phyloP scores from a whole-genome alignment of 495 filamentous ascomycete species.

The Paragyromitra xinjiangensis region DNA sequence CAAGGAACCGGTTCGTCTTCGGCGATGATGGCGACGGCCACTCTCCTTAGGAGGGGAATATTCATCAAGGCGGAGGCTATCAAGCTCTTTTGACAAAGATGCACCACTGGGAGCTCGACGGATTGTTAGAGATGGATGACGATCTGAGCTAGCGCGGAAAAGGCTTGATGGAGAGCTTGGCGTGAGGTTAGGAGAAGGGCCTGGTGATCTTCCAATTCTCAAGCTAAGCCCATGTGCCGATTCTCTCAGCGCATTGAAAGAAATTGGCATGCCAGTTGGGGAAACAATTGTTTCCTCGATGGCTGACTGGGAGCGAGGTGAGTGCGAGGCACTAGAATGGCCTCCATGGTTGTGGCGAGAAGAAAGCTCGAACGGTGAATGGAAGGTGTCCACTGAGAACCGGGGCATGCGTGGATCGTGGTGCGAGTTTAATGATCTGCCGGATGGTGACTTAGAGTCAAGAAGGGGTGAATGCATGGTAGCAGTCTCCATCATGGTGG shows the following conservation, averaged over 20 bases:
- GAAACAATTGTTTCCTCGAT: constrained; percentile 33
- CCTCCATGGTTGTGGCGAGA: constrained; percentile 3
- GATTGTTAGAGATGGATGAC: constrained; percentile 41
- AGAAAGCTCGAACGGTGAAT: constrained; percentile 44
- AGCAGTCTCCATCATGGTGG: constrained; percentile 48
- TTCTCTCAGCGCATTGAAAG: constrained; percentile 40
- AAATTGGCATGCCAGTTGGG: constrained; percentile 42
- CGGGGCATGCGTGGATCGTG: constrained; percentile 33
- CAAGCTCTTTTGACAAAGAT: constrained; percentile 32
- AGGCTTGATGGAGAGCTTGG: constrained; percentile 23
- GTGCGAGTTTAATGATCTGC: constrained; percentile 1
- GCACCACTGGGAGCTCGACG: constrained; percentile 38
- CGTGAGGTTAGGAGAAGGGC: constrained; percentile 9
- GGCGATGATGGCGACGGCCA: constrained; percentile 39
- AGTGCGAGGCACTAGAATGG: constrained; percentile 17
- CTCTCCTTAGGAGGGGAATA: constrained; percentile 22
- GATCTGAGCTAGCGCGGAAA: constrained; percentile 30
- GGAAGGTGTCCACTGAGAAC: constrained; percentile 41
- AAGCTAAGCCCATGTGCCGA: constrained; percentile 39
- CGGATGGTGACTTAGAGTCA: constrained; percentile 25
- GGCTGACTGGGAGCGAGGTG: constrained; percentile 10
- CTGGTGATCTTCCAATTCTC: constrained; percentile 44
- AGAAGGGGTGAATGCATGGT: constrained; percentile 27
- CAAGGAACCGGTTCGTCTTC: constrained; percentile 40
- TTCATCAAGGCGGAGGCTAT: constrained; percentile 20